Conservation (phyloP, 1,139 yeast genomes). For the Candida glucosophila region DNA sequence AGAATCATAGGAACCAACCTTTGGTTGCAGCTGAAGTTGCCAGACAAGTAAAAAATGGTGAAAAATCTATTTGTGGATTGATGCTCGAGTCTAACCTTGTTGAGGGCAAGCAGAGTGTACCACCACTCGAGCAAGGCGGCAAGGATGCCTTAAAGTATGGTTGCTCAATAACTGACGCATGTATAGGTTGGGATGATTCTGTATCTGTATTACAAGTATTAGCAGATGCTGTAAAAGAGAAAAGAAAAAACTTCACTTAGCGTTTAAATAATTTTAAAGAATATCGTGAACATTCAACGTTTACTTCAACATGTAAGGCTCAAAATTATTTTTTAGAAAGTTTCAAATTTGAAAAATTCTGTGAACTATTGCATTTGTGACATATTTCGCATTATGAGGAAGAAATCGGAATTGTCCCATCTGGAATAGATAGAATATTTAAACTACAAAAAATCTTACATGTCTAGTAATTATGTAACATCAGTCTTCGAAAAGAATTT, state of each 20-base stretch:
- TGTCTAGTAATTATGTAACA: not conserved
- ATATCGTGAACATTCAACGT: too few relatives aligned
- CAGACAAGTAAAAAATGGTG: conserved; percentile 72
- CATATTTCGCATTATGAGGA: too few relatives aligned
- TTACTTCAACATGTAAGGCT: too few relatives aligned
- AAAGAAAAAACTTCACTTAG: too few relatives aligned
- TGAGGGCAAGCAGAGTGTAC: conserved; percentile 91
- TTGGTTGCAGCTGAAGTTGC: conserved; percentile 77
- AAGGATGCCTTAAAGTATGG: conserved; percentile 74
- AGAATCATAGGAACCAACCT: conserved; percentile 89
- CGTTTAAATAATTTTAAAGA: too few relatives aligned
- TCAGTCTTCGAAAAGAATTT: conserved; percentile 58
- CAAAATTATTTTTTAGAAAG: too few relatives aligned
- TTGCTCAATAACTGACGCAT: conserved; percentile 92
- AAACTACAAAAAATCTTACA: not conserved
- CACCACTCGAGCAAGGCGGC: conserved; percentile 59
- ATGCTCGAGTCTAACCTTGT: conserved; percentile 91
- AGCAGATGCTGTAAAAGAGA: conserved; percentile 70
- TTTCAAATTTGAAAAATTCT: too few relatives aligned
- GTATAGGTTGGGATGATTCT: conserved; percentile 86
- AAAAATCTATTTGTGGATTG: conserved; percentile 73
- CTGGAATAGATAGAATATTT: too few relatives aligned
- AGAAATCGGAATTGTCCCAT: too few relatives aligned
- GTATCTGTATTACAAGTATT: conserved; percentile 60
- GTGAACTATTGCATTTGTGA: too few relatives aligned